These are phyloP conservation scores for Mallotus nudiflorus DNA, from an alignment of 345 rosid species.

Conservation along the genomic window DNA sequence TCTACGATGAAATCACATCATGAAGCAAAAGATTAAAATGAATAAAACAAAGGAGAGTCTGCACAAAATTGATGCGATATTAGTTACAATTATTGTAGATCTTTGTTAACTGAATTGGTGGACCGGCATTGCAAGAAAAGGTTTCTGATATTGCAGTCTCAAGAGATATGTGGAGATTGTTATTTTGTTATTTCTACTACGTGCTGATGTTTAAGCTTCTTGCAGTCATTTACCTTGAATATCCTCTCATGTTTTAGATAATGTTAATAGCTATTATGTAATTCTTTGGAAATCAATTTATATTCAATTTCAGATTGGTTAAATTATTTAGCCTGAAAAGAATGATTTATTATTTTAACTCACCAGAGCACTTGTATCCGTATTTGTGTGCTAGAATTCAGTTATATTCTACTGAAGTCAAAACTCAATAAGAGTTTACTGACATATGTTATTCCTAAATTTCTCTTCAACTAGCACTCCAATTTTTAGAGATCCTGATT, in stretches of 20 bases:
- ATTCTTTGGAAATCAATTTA: neutral
- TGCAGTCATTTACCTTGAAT: neutral
- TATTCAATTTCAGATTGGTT: neutral
- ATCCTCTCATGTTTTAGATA: neutral
- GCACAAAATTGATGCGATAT: neutral
- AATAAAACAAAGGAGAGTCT: neutral
- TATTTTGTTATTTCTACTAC: neutral
- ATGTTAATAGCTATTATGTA: neutral
- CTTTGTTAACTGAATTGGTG: neutral
- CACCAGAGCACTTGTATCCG: neutral
- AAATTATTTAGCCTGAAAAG: neutral
- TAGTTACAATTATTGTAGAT: neutral
- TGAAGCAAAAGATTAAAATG: neutral
- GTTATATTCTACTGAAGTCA: neutral
- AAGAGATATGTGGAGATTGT: neutral
- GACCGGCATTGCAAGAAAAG: neutral
- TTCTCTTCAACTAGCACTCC: conserved; percentile 28
- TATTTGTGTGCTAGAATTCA: neutral
- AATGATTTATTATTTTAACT: neutral
- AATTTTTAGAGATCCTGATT: conserved; percentile 31
- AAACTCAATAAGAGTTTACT: too few relatives aligned
- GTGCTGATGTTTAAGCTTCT: neutral
- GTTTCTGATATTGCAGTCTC: neutral
- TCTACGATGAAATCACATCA: neutral
- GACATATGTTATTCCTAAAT: conserved; percentile 6